Conservation (phyloP, 129 eudicot genomes). For the Smallanthus sonchifolius region DNA sequence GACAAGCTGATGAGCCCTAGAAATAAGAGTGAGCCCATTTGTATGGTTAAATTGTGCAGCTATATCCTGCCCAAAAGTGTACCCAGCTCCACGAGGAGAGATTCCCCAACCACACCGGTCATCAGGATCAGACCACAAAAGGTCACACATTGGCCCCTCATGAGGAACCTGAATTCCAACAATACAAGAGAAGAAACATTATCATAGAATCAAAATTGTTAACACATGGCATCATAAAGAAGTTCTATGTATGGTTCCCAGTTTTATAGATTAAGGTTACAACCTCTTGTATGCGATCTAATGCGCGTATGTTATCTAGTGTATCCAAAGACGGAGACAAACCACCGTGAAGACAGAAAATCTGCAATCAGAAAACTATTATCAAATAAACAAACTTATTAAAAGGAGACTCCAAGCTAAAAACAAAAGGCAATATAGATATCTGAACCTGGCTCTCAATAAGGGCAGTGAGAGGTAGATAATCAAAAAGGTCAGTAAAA, state of each 20-base stretch:
- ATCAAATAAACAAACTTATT: not conserved
- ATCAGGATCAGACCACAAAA: constrained; percentile 46
- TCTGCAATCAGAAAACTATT: constrained; percentile 32
- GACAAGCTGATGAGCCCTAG: constrained; percentile 46
- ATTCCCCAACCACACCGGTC: constrained; percentile 53
- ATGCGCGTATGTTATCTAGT: constrained; percentile 78
- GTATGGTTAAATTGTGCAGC: constrained; percentile 43
- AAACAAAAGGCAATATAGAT: not conserved
- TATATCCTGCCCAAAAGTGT: constrained; percentile 46
- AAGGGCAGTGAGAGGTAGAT: constrained; percentile 82
- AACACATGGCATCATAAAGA: not conserved
- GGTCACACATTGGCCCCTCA: constrained; percentile 52
- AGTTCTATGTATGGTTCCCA: not conserved
- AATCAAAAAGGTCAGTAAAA: constrained; percentile 86
- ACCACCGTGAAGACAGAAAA: constrained; percentile 94
- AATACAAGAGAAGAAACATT: constrained; percentile 8
- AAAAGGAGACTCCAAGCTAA: constrained; percentile 13
- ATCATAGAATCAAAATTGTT: not conserved
- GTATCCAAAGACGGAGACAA: constrained; percentile 91
- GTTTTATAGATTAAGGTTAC: not conserved
- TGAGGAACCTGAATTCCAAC: constrained; percentile 39
- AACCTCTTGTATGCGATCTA: constrained; percentile 94
- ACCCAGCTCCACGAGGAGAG: constrained; percentile 49
- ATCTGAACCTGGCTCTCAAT: constrained; percentile 71
- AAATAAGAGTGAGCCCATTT: constrained; percentile 39